Evolutionary conservation across 163 green algal genomes (phyloP).

Genomic region (Botryococcus braunii): DNA sequence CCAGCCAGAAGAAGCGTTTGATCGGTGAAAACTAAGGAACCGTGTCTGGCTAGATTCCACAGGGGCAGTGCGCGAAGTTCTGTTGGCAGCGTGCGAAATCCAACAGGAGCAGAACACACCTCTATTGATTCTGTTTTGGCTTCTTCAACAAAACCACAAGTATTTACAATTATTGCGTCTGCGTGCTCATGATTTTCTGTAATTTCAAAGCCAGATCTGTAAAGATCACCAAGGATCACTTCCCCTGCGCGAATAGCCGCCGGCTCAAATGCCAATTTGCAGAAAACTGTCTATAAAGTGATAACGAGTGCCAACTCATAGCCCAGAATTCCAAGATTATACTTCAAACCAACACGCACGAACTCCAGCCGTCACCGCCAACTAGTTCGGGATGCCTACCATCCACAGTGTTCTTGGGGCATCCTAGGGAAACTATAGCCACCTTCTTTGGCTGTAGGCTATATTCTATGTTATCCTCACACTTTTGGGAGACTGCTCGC

Average conservation of each 20-base stretch:
- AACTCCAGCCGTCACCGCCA: no score
- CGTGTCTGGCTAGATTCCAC: not conserved
- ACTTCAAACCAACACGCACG: no score
- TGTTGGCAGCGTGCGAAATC: not conserved
- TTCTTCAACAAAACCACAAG: conserved; percentile 86
- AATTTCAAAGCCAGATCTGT: conserved; percentile 59
- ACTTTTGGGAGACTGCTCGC: no score
- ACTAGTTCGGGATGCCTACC: conserved; percentile 32
- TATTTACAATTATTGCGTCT: conserved; percentile 84
- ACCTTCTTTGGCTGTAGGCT: conserved; percentile 57
- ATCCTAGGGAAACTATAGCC: conserved; percentile 66
- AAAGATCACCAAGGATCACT: conserved; percentile 81
- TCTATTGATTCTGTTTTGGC: conserved; percentile 80
- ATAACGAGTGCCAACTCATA: not conserved
- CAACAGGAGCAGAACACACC: conserved; percentile 19
- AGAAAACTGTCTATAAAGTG: not conserved
- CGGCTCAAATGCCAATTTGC: not conserved
- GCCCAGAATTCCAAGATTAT: not conserved
- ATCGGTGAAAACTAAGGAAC: not conserved
- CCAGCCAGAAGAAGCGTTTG: not conserved
- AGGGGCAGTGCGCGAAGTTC: no score
- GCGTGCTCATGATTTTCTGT: conserved; percentile 55
- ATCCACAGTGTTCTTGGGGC: conserved; percentile 85
- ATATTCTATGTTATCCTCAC: no score
- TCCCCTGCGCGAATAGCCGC: conserved; percentile 41